phyloP scores from a whole-genome alignment of 148 eudicot genomes.

The Rheum nobile region DNA sequence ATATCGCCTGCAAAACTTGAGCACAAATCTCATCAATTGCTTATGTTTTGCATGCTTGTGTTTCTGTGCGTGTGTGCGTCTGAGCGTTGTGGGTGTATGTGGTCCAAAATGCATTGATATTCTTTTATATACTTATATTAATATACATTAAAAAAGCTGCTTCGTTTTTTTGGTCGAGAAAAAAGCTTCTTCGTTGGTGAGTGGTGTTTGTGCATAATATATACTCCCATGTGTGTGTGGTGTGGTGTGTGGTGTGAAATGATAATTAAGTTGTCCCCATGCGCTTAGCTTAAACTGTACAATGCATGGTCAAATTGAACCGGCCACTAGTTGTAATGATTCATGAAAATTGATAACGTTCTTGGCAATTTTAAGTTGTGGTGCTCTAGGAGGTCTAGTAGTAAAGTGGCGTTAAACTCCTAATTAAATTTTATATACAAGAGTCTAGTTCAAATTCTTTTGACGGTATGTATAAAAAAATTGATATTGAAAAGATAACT shows the following conservation, averaged over 20 bases:
- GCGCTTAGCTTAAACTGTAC: neutral
- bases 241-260: neutral
- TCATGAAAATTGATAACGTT: neutral
- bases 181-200: neutral
- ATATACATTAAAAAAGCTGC: neutral
- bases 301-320: neutral
- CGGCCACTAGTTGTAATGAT: neutral
- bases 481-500: too few relatives aligned
- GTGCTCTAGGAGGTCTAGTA: too few relatives aligned
- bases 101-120: neutral
- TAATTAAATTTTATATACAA: too few relatives aligned
- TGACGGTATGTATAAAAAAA: too few relatives aligned
- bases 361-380: neutral
- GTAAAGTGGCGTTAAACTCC: too few relatives aligned
- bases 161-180: too few relatives aligned
- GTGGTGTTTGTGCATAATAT: neutral
- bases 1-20: neutral
- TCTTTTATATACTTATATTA: neutral
- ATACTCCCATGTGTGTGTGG: neutral
- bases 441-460: too few relatives aligned
- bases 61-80: neutral
- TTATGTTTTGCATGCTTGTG: constrained; percentile 1
- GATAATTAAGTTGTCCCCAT: neutral
- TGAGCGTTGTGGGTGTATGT: neutral
- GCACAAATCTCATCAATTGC: neutral